Conservation (phyloP, 2,329 filamentous ascomycete species). For the Aurifilum marmelostoma region DNA sequence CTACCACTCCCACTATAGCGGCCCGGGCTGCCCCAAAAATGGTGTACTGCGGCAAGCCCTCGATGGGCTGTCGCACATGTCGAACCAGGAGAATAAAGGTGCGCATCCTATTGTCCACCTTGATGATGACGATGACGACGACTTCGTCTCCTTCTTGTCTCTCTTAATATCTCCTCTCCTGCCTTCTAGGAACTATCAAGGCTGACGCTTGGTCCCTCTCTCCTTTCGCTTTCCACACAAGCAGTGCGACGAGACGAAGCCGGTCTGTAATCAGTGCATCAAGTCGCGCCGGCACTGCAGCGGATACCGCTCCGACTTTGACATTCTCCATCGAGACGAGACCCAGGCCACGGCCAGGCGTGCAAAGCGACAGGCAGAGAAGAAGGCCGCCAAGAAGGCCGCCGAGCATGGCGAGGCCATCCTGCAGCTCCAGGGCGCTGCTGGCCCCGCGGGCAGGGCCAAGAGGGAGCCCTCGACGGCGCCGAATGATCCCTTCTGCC, state of each 20-base stretch:
- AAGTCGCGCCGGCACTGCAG: conserved; percentile 67
- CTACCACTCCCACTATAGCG: no score
- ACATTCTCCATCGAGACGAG: conserved; percentile 73
- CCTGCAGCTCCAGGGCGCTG: conserved; percentile 17
- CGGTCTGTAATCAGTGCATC: conserved; percentile 65
- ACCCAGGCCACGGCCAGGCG: conserved; percentile 68
- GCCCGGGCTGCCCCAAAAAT: conserved; percentile 43
- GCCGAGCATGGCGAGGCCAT: conserved; percentile 32
- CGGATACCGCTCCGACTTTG: conserved; percentile 72
- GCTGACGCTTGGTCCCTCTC: not conserved
- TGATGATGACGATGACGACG: not conserved
- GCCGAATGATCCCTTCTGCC: no score
- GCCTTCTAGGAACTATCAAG: no score
- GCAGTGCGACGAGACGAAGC: conserved; percentile 70
- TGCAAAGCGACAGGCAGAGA: conserved; percentile 60
- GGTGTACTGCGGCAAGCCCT: conserved; percentile 70
- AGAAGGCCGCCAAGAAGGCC: conserved; percentile 45
- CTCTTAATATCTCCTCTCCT: not conserved
- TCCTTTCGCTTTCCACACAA: not conserved
- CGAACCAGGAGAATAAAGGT: conserved; percentile 75
- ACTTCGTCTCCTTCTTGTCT: not conserved
- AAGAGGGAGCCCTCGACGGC: not conserved
- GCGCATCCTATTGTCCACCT: conserved; percentile 33
- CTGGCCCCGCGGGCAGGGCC: not conserved
- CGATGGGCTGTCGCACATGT: conserved; percentile 73